Conservation (phyloP, 805 yeast species). For the Millerozyma miso region DNA sequence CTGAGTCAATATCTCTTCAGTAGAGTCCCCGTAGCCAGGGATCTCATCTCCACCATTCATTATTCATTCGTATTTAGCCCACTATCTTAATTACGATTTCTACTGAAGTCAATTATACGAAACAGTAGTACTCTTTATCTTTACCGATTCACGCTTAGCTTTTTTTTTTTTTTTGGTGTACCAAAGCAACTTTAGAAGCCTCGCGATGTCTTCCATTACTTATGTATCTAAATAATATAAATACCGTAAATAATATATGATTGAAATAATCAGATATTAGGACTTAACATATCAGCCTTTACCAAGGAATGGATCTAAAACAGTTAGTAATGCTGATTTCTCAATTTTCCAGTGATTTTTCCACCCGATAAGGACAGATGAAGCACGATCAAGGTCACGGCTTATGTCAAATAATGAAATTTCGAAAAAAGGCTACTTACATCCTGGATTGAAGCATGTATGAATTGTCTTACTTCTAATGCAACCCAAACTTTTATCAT, state of each 20-base stretch:
- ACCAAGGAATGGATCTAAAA: slow-evolving; percentile 38
- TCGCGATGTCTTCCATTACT: neutral
- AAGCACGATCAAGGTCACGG: no score
- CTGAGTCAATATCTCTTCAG: no score
- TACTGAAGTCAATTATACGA: no score
- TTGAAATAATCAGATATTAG: slow-evolving; percentile 27
- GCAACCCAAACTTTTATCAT: slow-evolving; percentile 92
- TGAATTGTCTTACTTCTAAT: slow-evolving; percentile 80
- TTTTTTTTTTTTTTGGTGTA: no score
- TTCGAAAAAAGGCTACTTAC: slow-evolving; percentile 38
- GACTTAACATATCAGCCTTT: slow-evolving; percentile 44
- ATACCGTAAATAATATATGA: slow-evolving; percentile 1
- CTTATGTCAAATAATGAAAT: neutral
- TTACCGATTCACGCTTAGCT: neutral
- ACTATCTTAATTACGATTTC: neutral
- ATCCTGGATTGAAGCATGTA: slow-evolving; percentile 78
- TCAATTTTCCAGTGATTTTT: no score
- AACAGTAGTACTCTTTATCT: no score
- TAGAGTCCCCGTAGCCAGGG: neutral
- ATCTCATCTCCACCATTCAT: neutral
- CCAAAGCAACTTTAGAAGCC: neutral
- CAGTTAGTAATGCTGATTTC: neutral
- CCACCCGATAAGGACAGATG: no score
- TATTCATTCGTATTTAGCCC: neutral
- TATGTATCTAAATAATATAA: neutral